Conservation (phyloP, 768 basidiomycete species). For the Punctularia strigosozonata region DNA sequence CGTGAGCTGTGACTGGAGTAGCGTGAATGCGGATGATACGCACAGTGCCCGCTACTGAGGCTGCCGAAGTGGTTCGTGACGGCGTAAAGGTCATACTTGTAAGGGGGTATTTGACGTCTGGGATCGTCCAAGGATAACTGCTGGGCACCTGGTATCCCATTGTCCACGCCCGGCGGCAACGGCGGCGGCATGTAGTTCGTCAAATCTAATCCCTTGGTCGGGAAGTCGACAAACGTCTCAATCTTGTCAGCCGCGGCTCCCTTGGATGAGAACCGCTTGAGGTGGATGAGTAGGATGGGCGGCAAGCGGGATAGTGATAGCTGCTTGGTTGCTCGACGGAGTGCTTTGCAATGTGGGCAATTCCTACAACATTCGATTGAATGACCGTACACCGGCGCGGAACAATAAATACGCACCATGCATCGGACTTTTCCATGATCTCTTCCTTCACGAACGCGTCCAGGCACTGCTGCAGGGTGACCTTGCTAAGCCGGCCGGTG, state of each 20-base stretch:
- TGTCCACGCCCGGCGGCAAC: conserved; percentile 51
- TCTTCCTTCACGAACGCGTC: conserved; percentile 88
- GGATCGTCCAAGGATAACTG: conserved; percentile 55
- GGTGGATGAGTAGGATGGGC: conserved; percentile 82
- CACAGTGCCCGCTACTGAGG: conserved; percentile 92
- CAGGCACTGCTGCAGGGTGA: conserved; percentile 70
- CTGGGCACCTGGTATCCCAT: no score
- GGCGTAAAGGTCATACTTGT: conserved; percentile 86
- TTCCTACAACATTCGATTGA: conserved; percentile 44
- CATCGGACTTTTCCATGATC: conserved; percentile 84
- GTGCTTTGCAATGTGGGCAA: conserved; percentile 86
- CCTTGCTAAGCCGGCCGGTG: conserved; percentile 40
- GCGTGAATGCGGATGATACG: conserved; percentile 20
- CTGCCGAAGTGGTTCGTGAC: conserved; percentile 96
- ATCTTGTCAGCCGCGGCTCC: conserved; percentile 94
- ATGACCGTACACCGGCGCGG: neutral
- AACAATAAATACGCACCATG: conserved; percentile 50
- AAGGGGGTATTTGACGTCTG: conserved; percentile 74
- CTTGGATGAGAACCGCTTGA: conserved; percentile 86
- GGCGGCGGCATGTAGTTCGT: conserved; percentile 83
- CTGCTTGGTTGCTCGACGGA: conserved; percentile 77
- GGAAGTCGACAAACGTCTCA: conserved; percentile 91
- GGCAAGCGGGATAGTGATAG: conserved; percentile 88
- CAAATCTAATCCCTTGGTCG: conserved; percentile 43
- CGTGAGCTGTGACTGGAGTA: conserved; percentile 1